phyloP scores from a whole-genome alignment of 257 asterid genomes.

The Solanum clarkiae region DNA sequence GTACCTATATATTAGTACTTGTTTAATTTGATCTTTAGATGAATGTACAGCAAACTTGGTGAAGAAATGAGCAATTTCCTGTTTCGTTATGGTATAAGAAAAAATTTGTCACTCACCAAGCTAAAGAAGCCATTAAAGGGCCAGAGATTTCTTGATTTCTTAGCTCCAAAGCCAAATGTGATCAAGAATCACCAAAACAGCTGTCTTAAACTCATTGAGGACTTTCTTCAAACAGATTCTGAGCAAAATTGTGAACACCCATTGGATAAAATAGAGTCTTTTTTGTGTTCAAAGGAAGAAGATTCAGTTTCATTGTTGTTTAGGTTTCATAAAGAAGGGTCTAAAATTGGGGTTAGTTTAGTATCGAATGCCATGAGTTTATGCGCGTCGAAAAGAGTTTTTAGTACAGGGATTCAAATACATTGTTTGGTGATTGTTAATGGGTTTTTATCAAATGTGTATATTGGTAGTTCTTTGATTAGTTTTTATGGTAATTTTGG shows the following conservation, averaged over 20 bases:
- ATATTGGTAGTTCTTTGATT: slow-evolving; percentile 21
- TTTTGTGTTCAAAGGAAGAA: not conserved
- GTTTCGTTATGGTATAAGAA: not conserved
- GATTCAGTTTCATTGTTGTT: slow-evolving; percentile 4
- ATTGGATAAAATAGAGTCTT: not conserved
- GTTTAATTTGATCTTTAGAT: too few species aligned
- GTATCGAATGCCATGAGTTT: slow-evolving; percentile 19
- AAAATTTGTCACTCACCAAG: not conserved
- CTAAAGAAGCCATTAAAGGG: not conserved
- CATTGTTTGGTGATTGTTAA: slow-evolving; percentile 13
- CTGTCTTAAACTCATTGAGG: slow-evolving; percentile 17
- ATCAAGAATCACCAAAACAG: not conserved
- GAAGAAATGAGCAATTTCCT: not conserved
- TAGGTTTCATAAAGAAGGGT: slow-evolving; percentile 10
- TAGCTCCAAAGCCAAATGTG: slow-evolving; percentile 14
- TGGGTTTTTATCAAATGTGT: slow-evolving; percentile 17
- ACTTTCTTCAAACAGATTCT: slow-evolving; percentile 11
- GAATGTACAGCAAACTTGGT: not conserved
- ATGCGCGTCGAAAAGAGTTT: slow-evolving; percentile 8
- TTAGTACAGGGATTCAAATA: slow-evolving; percentile 11
- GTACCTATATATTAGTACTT: too few species aligned
- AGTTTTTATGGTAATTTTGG: slow-evolving; percentile 10
- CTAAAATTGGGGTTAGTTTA: slow-evolving; percentile 1
- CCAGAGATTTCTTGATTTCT: slow-evolving; percentile 1
- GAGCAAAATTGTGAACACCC: not conserved